phyloP scores from a whole-genome alignment of 75 land plant species.

The Cryptomeria japonica region DNA sequence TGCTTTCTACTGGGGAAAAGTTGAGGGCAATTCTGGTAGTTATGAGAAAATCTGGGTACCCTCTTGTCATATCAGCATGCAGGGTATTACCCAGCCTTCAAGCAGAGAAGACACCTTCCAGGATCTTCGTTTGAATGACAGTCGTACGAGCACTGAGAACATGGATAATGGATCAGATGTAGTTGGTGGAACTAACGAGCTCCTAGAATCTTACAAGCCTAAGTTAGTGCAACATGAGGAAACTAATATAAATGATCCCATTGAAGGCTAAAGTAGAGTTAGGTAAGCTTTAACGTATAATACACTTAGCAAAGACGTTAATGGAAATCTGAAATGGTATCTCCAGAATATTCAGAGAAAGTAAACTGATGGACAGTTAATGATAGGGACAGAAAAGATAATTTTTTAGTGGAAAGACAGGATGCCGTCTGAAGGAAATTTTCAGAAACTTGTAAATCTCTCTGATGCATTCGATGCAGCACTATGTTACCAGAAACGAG shows the following conservation, averaged over 20 bases:
- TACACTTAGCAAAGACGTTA: not conserved
- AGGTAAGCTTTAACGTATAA: not conserved
- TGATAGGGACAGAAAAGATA: slow-evolving; percentile 11
- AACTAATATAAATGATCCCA: not conserved
- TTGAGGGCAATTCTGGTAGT: not conserved
- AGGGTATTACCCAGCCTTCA: not conserved
- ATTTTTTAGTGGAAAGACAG: slow-evolving; percentile 36
- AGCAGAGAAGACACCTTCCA: not conserved
- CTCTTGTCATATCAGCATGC: not conserved
- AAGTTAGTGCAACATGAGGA: not conserved
- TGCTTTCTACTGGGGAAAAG: not conserved
- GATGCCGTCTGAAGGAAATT: slow-evolving; percentile 53
- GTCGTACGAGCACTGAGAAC: not conserved
- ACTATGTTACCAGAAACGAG: no score
- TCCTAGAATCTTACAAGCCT: not conserved
- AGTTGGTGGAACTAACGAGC: not conserved
- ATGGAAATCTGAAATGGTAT: not conserved
- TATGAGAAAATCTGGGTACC: not conserved
- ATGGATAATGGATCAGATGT: not conserved
- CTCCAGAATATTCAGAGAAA: not conserved
- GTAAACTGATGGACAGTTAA: not conserved
- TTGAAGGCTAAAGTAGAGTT: not conserved
- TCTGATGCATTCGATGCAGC: slow-evolving; percentile 72
- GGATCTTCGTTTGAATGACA: not conserved
- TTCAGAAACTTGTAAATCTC: slow-evolving; percentile 39